Evolutionary conservation across 1,284 basidiomycete species (phyloP).

Genomic region (Ceratobasidium sp.): DNA sequence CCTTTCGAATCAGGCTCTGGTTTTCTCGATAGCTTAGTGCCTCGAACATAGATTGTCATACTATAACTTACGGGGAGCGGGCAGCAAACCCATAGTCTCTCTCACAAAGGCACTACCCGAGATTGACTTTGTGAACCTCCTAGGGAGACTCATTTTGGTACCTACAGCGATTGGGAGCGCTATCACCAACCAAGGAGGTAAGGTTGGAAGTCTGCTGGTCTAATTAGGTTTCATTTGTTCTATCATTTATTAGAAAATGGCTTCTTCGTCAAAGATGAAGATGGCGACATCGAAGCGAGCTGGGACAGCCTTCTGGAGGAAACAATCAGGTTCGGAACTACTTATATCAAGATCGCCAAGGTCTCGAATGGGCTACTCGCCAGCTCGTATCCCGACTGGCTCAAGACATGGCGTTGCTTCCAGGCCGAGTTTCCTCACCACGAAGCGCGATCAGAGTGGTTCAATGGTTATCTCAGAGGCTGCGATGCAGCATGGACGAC

Average conservation of each 20-base stretch:
- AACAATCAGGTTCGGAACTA: neutral
- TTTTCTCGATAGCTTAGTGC: neutral
- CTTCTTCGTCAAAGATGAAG: neutral
- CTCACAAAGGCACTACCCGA: conserved; percentile 8
- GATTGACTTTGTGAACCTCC: conserved; percentile 8
- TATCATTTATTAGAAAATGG: neutral
- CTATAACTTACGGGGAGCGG: neutral
- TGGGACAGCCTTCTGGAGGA: conserved; percentile 2
- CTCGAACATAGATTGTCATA: neutral
- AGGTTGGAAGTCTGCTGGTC: too few relatives aligned
- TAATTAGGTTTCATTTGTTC: neutral
- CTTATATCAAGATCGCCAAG: neutral
- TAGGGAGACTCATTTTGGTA: neutral
- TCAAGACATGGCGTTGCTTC: conserved; percentile 20
- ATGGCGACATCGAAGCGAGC: neutral
- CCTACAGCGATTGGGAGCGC: neutral
- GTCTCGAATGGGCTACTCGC: conserved; percentile 1
- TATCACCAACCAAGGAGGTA: neutral
- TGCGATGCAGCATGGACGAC: neutral
- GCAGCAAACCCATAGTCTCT: neutral
- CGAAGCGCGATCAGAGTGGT: neutral
- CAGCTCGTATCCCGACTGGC: neutral
- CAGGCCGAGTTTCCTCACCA: conserved; percentile 9
- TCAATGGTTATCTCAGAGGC: neutral
- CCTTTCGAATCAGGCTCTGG: neutral